These are phyloP conservation scores for Suillus subluteus DNA, from an alignment of 768 basidiomycete genomes.

Conservation along the genomic window DNA sequence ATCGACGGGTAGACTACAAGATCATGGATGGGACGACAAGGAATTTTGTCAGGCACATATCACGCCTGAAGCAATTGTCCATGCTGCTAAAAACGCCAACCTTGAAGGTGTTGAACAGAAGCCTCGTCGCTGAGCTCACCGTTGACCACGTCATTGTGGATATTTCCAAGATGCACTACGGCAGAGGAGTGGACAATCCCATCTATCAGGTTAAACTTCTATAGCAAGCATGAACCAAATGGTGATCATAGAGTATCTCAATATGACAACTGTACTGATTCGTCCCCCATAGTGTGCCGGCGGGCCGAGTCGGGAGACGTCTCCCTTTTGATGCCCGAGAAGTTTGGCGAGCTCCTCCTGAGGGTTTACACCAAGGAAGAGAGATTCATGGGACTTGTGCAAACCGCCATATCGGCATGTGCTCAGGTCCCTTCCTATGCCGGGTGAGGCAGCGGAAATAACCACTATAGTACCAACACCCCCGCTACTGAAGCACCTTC, in stretches of 20 bases:
- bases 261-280: neutral
- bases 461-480: constrained; percentile 30
- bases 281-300: constrained; percentile 41
- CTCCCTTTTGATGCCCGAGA: constrained; percentile 63
- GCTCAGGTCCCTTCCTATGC: constrained; percentile 26
- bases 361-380: constrained; percentile 72
- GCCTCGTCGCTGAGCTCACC: constrained; percentile 39
- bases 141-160: constrained; percentile 65
- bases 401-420: constrained; percentile 65
- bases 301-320: constrained; percentile 58
- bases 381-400: constrained; percentile 60
- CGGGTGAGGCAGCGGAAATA: constrained; percentile 9
- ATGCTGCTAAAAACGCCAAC: constrained; percentile 38
- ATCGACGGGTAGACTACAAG: constrained; percentile 70
- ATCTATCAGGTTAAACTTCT: constrained; percentile 72
- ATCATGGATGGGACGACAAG: constrained; percentile 41
- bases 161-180: constrained; percentile 71
- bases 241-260: constrained; percentile 41
- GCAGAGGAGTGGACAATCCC: constrained; percentile 73
- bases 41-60: constrained; percentile 29
- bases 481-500: constrained; percentile 42
- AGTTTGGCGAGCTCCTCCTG: constrained; percentile 72
- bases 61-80: constrained; percentile 48
- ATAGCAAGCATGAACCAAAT: constrained; percentile 64
- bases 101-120: constrained; percentile 30